Conservation (phyloP, 495 filamentous ascomycete genomes). For the Lichenothelia convexa region DNA sequence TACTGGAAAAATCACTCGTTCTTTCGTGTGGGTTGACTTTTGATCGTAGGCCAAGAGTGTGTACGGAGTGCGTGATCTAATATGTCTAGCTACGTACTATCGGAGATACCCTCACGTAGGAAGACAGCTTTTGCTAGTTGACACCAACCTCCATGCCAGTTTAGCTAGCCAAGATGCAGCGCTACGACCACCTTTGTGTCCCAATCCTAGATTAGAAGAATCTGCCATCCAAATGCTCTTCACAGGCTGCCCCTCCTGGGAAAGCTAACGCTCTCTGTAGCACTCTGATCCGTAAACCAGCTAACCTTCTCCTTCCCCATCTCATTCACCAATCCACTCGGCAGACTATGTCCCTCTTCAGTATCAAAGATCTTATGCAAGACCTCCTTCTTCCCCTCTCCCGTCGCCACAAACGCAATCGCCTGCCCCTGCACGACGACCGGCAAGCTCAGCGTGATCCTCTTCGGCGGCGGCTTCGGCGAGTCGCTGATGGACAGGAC, state of each 20-base stretch:
- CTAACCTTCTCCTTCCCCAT: slow-evolving; percentile 66
- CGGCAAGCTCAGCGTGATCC: slow-evolving; percentile 81
- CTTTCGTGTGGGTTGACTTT: no score
- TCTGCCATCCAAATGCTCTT: background rate
- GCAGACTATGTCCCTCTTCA: slow-evolving; percentile 55
- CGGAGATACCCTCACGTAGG: no score
- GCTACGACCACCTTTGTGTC: no score
- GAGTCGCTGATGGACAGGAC: slow-evolving; percentile 78
- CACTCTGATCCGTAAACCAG: slow-evolving; percentile 82
- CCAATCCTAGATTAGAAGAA: no score
- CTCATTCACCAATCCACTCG: slow-evolving; percentile 74
- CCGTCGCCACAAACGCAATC: slow-evolving; percentile 83
- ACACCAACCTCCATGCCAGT: no score
- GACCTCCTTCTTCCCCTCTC: slow-evolving; percentile 73
- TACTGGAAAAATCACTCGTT: no score
- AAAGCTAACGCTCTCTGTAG: slow-evolving; percentile 67
- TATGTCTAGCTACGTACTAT: no score
- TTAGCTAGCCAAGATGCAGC: no score
- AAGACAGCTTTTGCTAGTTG: no score
- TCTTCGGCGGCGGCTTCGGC: slow-evolving; percentile 78
- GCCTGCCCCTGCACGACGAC: slow-evolving; percentile 69
- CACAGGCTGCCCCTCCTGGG: slow-evolving; percentile 45
- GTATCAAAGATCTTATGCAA: slow-evolving; percentile 78
- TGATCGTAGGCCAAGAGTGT: no score
- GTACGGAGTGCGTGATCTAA: no score